A percentile compares a stretch with the other conserved stretches of the same genome.
Conservation (phyloP, 2,329 filamentous ascomycete genomes). For the Penicillium sp. region DNA sequence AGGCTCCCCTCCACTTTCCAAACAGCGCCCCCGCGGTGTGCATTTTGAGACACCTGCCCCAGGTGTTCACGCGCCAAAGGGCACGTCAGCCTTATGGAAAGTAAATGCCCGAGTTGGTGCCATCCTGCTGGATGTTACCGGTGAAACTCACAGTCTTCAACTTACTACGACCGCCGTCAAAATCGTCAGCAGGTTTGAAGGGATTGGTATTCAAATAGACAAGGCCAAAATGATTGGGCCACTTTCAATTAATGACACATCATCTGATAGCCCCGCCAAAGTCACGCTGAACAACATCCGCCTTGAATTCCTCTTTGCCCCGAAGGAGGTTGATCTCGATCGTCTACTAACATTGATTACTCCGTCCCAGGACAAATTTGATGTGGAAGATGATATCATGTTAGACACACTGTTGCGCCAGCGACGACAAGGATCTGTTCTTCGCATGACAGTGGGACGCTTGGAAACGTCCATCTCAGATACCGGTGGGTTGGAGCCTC, state of each 20-base stretch:
- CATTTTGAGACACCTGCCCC: conserved; percentile 48
- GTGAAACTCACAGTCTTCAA: conserved; percentile 64
- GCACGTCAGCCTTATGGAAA: conserved; percentile 44
- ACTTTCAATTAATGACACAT: conserved; percentile 43
- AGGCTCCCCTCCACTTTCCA: conserved; percentile 26
- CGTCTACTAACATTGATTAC: conserved; percentile 76
- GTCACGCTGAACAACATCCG: conserved; percentile 58
- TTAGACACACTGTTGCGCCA: conserved; percentile 83
- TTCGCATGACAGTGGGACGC: conserved; percentile 60
- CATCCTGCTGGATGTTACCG: conserved; percentile 64
- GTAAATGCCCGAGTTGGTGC: conserved; percentile 69
- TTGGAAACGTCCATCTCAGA: conserved; percentile 56
- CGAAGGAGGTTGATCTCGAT: conserved; percentile 71
- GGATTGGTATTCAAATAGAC: conserved; percentile 63
- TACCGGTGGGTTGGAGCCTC: conserved; percentile 55
- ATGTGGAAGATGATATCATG: conserved; percentile 85
- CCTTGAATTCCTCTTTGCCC: conserved; percentile 62
- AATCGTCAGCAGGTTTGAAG: conserved; percentile 63
- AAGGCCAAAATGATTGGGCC: conserved; percentile 68
- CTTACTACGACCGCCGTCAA: conserved; percentile 76
- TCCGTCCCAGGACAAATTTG: conserved; percentile 82
- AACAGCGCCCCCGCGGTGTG: conserved; percentile 42
- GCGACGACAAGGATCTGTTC: conserved; percentile 71
- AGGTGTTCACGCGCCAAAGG: conserved; percentile 15
- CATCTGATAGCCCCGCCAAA: conserved; percentile 47